Percentiles rank a stretch among this genome's conserved stretches.
Evolutionary conservation across 2,329 filamentous ascomycete species (phyloP).

Genomic region (Zymoseptoria ardabiliae): DNA sequence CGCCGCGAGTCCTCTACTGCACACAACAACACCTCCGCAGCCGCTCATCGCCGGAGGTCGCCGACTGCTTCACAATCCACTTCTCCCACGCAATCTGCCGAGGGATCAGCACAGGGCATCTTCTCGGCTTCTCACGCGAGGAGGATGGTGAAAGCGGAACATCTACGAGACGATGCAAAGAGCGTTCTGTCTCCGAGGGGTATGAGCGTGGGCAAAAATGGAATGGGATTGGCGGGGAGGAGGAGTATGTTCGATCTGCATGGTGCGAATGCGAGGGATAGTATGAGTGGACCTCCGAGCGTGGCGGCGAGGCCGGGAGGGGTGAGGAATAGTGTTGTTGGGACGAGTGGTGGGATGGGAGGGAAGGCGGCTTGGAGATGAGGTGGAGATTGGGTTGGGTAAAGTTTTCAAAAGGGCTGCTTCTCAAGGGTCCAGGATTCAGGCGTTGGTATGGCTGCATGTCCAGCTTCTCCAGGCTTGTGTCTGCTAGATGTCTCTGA

Average conservation of each 20-base stretch:
- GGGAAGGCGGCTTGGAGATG: neutral
- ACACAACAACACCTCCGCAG: neutral
- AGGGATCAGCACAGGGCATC: slow-evolving; percentile 44
- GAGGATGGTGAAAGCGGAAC: slow-evolving; percentile 56
- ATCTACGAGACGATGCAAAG: slow-evolving; percentile 40
- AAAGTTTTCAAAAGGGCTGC: neutral
- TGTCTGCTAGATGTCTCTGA: no score
- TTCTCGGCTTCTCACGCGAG: slow-evolving; percentile 61
- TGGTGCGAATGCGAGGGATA: neutral
- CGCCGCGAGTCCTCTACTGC: slow-evolving; percentile 33
- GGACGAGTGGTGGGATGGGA: neutral
- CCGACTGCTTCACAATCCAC: slow-evolving; percentile 40
- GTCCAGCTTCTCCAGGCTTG: no score
- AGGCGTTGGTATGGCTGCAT: neutral
- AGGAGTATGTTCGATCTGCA: slow-evolving; percentile 21
- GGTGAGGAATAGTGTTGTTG: neutral
- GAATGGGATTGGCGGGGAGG: slow-evolving; percentile 32
- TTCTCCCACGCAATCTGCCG: slow-evolving; percentile 36
- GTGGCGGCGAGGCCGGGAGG: neutral
- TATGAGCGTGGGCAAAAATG: slow-evolving; percentile 51
- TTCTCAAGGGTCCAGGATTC: neutral
- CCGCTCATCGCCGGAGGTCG: slow-evolving; percentile 47
- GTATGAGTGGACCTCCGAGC: neutral
- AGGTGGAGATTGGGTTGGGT: neutral
- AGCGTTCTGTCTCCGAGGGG: slow-evolving; percentile 54